Base-by-base conservation (phyloP, 805 yeast genomes). In the Suhomyces canberraensis region DNA sequence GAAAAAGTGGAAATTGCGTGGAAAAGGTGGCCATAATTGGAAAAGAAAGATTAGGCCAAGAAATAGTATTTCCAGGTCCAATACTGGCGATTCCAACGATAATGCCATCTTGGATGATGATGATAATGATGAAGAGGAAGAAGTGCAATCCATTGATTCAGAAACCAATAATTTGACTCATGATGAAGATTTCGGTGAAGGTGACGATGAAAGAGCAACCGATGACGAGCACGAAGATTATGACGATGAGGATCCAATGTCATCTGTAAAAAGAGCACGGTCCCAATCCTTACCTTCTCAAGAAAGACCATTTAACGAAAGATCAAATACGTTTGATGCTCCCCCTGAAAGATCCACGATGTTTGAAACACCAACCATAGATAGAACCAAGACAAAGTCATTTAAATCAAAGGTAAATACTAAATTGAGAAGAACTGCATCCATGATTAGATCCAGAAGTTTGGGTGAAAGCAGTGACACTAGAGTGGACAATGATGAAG, bases 191-290 rank as follows among this genome's bases (percentile, higher is more conserved):
- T 36, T 28, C 16, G 40, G 33, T n/a, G 42, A 42, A 11, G 41
- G 33, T 11, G 42, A 37, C 19, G 39, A 44, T 24, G 57, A 44
- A 4, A 47, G 41, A 8, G 52, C 33, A 2, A 47, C 42, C 4
- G 46, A 44, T 11, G 57, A 47, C 14, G 57, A 45, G 11, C 53
- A 42, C 2, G 50, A 42, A 8, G 54, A 46, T 8, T n/a, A n/a
- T n/a, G 51, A 41, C 16, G 38, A 40, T n/a, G 47, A 45, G 4
- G 36, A 35, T 7, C 8, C 8, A 20, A 42, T 34, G 19, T 9
- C 7, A 7, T 5, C 13, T 24, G 14, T 24, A 8, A 24, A 24
- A n/a, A 8, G 13, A 5, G 11, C 13, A 8, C 26, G 14, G 26
- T 24, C 26, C 6, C 26, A 24, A 8, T 8, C 13, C 6, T 24